These are phyloP conservation scores for Penicillium robsamsonii DNA, from an alignment of 495 filamentous ascomycete species.

Conservation along the genomic window DNA sequence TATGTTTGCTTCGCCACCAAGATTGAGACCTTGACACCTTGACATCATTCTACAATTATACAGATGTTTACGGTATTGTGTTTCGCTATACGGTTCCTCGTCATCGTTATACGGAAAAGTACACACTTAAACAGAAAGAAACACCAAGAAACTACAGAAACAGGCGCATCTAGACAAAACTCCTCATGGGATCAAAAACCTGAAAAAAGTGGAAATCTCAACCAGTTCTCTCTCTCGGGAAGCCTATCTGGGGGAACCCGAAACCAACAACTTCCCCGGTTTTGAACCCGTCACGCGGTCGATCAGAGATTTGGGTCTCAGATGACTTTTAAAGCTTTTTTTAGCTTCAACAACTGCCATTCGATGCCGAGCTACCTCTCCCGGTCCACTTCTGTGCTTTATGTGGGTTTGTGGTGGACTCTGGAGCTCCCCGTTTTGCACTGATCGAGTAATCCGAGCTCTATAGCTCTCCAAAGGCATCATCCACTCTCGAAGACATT, in stretches of 20 bases:
- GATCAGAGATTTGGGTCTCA: conserved; percentile 20
- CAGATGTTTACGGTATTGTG: conserved; percentile 13
- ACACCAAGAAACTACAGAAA: not conserved
- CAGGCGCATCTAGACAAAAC: conserved; percentile 6
- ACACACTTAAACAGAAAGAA: conserved; percentile 11
- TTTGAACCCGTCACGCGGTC: conserved; percentile 15
- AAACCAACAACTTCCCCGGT: conserved; percentile 9
- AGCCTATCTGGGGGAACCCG: conserved; percentile 31
- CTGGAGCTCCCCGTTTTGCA: not conserved
- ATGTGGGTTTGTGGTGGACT: conserved; percentile 9
- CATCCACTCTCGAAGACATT: too few relatives aligned
- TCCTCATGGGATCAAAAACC: too few relatives aligned
- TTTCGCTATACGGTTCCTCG: conserved; percentile 26
- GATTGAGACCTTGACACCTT: not conserved
- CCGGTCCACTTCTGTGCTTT: not conserved
- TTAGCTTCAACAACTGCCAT: not conserved
- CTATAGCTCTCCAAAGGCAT: too few relatives aligned
- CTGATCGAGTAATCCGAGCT: conserved; percentile 26
- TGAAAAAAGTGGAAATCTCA: conserved; percentile 2
- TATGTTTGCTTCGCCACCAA: not conserved
- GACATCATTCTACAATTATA: not conserved
- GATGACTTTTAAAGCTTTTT: conserved; percentile 12
- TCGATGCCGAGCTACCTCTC: not conserved
- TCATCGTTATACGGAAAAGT: conserved; percentile 25
- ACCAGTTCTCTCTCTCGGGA: conserved; percentile 18